Conservation (phyloP, 2,329 filamentous ascomycete species). For the Hypoxylon sp. region DNA sequence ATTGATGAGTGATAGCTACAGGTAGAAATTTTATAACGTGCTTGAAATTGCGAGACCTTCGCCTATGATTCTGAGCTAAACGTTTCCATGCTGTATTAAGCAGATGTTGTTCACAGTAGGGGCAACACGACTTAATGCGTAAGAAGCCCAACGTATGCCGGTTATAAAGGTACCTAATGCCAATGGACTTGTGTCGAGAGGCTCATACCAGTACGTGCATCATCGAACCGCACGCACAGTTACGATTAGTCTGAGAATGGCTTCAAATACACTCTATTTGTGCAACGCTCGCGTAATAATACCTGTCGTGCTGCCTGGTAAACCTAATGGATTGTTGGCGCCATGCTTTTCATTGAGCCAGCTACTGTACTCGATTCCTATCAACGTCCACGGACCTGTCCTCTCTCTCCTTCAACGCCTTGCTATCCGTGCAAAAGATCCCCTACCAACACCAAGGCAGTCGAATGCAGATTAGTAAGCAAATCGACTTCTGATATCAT, state of each 20-base stretch:
- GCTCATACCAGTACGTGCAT: not conserved
- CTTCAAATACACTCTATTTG: slow-evolving; percentile 27
- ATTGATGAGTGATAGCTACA: slow-evolving; percentile 26
- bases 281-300: slow-evolving; percentile 32
- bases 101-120: not conserved
- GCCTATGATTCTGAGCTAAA: not conserved
- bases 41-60: slow-evolving; percentile 25
- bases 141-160: not conserved
- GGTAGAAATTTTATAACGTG: slow-evolving; percentile 15
- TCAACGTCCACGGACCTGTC: slow-evolving; percentile 9
- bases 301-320: slow-evolving; percentile 18
- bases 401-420: slow-evolving; percentile 37
- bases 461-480: slow-evolving; percentile 35
- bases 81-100: not conserved
- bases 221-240: slow-evolving; percentile 1
- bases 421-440: slow-evolving; percentile 31
- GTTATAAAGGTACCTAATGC: too few relatives aligned
- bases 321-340: slow-evolving; percentile 9
- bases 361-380: slow-evolving; percentile 20
- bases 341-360: slow-evolving; percentile 15
- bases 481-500: slow-evolving; percentile 13
- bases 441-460: slow-evolving; percentile 21
- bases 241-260: not conserved
- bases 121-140: not conserved
- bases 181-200: not conserved